Evolutionary conservation across 1,284 basidiomycete genomes (phyloP).

Genomic region (Cutaneotrichosporon curvatum): DNA sequence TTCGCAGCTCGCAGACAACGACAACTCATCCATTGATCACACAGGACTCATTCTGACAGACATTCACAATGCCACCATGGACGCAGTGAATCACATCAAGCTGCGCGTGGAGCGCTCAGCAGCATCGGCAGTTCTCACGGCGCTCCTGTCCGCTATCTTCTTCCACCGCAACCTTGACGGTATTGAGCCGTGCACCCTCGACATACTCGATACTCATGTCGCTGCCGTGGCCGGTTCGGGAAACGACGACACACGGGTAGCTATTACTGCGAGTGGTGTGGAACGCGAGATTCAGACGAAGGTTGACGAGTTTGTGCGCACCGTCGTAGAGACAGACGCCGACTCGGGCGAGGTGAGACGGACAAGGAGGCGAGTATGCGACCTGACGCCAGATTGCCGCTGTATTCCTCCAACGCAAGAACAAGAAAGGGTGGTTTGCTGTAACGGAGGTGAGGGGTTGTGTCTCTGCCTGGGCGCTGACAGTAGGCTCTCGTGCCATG

Average conservation of each 20-base stretch:
- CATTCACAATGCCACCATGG: constrained; percentile 16
- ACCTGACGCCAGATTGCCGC: constrained; percentile 31
- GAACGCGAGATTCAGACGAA: constrained; percentile 27
- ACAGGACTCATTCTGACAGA: too few species aligned
- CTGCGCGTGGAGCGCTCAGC: constrained; percentile 26
- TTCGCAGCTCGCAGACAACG: too few species aligned
- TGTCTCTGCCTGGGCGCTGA: not conserved
- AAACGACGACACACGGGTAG: not conserved
- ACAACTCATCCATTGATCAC: too few species aligned
- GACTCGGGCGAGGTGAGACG: constrained; percentile 23
- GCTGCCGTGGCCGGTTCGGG: constrained; percentile 11
- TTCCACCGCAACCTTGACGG: constrained; percentile 37
- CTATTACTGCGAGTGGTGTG: constrained; percentile 4
- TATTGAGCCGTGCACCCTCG: constrained; percentile 34
- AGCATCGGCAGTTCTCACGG: constrained; percentile 25
- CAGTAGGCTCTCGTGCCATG: constrained; percentile 39
- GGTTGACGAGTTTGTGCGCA: constrained; percentile 29
- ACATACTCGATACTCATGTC: constrained; percentile 35
- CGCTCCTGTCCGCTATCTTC: constrained; percentile 35
- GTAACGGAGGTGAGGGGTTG: constrained; percentile 33
- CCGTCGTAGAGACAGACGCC: constrained; percentile 22
- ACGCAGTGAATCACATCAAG: constrained; percentile 27
- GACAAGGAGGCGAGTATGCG: not conserved
- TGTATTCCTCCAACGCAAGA: constrained; percentile 39
- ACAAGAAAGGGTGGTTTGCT: constrained; percentile 43